Conservation (phyloP, 2,329 filamentous ascomycete genomes). For the Pseudogymnoascus sp. region DNA sequence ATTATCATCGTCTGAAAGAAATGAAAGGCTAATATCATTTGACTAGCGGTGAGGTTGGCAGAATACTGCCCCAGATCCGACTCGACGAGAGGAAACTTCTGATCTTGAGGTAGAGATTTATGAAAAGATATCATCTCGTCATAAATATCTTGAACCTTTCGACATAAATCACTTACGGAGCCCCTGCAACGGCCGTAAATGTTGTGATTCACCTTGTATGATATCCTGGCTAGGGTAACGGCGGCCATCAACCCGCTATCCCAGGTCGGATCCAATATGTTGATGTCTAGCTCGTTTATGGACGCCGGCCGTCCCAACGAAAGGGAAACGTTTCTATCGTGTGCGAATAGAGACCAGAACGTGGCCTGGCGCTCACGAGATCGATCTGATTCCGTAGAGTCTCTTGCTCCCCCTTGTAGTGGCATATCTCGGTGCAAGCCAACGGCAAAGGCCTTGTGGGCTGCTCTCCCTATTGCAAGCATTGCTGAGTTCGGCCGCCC, state of each 20-base stretch:
- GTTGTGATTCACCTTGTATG: constrained; percentile 11
- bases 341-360: constrained; percentile 12
- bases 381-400: neutral
- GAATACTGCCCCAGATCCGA: neutral
- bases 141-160: constrained; percentile 9
- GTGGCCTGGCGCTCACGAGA: constrained; percentile 11
- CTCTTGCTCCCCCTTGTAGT: neutral
- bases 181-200: constrained; percentile 11
- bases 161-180: constrained; percentile 10
- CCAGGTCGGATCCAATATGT: constrained; percentile 5
- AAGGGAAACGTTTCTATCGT: constrained; percentile 12
- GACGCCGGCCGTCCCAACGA: constrained; percentile 12
- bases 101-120: constrained; percentile 2
- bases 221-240: constrained; percentile 9
- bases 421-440: constrained; percentile 10
- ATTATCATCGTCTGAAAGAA: constrained; percentile 13
- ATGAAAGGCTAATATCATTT: constrained; percentile 10
- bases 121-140: constrained; percentile 11
- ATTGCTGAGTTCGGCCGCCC: constrained; percentile 10
- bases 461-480: constrained; percentile 6
- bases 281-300: constrained; percentile 12
- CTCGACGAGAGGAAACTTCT: constrained; percentile 8
- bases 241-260: neutral
- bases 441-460: constrained; percentile 10
- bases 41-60: constrained; percentile 1